Percentiles rank a stretch among this genome's conserved stretches.
Evolutionary conservation across 2,329 filamentous ascomycete species (phyloP).

Genomic region (Penicillium frequentans): DNA sequence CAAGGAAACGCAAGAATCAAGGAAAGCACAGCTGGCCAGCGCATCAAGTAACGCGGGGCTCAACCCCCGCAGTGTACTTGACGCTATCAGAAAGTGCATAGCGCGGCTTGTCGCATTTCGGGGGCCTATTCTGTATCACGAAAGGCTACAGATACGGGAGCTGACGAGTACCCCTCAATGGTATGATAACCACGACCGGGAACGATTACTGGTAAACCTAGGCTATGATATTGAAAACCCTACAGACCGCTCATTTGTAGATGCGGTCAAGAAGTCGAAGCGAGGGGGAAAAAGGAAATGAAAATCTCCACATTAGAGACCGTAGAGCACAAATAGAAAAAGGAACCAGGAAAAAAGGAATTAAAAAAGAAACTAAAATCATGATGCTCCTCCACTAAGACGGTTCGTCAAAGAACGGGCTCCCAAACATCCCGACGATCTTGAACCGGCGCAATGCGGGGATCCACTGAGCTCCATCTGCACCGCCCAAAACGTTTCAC

Average conservation of each 20-base stretch:
- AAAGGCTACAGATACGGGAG: slow-evolving; percentile 13
- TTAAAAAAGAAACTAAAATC: not conserved
- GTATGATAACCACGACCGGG: not conserved
- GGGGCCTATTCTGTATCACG: slow-evolving; percentile 5
- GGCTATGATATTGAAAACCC: not conserved
- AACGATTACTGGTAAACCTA: not conserved
- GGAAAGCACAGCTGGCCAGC: slow-evolving; percentile 13
- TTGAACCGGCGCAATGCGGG: slow-evolving; percentile 4
- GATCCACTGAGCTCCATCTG: slow-evolving; percentile 21
- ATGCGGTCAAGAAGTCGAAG: slow-evolving; percentile 1
- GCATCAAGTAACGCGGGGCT: slow-evolving; percentile 15
- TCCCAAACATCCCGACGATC: slow-evolving; percentile 25
- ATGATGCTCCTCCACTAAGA: slow-evolving; percentile 2
- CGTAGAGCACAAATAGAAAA: not conserved
- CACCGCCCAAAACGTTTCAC: slow-evolving; percentile 32
- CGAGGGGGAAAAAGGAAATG: not conserved
- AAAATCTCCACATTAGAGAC: not conserved
- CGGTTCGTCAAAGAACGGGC: slow-evolving; percentile 18
- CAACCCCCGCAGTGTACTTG: slow-evolving; percentile 17
- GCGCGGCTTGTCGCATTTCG: slow-evolving; percentile 11
- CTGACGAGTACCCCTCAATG: slow-evolving; percentile 1
- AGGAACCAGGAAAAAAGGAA: not conserved
- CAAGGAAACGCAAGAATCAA: not conserved
- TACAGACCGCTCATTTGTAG: slow-evolving; percentile 6
- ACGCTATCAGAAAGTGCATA: slow-evolving; percentile 4